Conservation (phyloP, 73 alveolate species). For the Tetrahymena malaccensis region DNA sequence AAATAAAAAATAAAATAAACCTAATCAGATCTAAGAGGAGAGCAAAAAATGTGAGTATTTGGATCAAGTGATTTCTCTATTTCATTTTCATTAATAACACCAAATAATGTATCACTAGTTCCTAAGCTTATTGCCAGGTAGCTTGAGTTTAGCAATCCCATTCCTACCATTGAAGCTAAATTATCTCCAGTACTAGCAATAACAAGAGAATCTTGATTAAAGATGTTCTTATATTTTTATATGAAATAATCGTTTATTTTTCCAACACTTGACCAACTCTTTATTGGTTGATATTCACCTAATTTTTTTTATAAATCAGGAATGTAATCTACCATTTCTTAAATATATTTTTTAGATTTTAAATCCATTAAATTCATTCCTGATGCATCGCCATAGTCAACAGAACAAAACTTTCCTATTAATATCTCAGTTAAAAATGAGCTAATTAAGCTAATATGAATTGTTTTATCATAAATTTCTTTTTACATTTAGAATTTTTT, state of each 20-base stretch:
- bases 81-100: background rate
- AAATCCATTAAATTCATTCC: background rate
- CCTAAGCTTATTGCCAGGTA: background rate
- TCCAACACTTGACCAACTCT: background rate
- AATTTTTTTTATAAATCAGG: background rate
- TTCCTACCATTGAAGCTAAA: background rate
- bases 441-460: background rate
- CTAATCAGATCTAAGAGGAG: background rate
- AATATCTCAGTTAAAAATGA: background rate
- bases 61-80: background rate
- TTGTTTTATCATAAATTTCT: background rate
- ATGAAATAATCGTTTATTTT: background rate
- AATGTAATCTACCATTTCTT: background rate
- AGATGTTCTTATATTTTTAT: background rate
- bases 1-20: background rate
- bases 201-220: background rate
- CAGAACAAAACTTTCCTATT: background rate
- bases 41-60: background rate
- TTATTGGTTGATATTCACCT: background rate
- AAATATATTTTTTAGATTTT: background rate
- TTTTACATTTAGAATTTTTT: background rate
- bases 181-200: background rate
- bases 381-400: background rate
- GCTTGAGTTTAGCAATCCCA: background rate
- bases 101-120: background rate